Conservation (phyloP, 805 yeast species). For the Yarrowia yakushimensis region DNA sequence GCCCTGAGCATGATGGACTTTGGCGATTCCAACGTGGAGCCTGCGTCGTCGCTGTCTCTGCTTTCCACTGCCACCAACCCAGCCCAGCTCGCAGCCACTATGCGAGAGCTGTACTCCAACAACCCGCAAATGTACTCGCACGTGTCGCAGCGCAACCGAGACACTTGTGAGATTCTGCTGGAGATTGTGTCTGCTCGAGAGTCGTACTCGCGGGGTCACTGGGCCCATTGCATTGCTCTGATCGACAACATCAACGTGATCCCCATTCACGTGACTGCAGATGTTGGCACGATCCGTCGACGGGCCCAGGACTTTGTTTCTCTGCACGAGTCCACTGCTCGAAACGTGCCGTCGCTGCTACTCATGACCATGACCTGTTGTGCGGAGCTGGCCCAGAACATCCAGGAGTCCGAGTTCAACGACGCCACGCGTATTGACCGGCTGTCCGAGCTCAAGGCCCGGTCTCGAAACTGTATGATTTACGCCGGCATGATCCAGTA, state of each 20-base stretch:
- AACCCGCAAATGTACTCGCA: conserved; percentile 59
- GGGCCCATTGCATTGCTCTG: conserved; percentile 54
- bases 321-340: conserved; percentile 66
- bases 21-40: conserved; percentile 38
- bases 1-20: conserved; percentile 62
- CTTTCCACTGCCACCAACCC: conserved; percentile 39
- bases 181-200: conserved; percentile 67
- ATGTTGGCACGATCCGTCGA: conserved; percentile 55
- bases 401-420: conserved; percentile 41
- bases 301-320: conserved; percentile 65
- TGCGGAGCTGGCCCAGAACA: conserved; percentile 49
- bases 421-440: conserved; percentile 52
- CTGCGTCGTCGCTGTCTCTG: conserved; percentile 46
- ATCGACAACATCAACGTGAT: conserved; percentile 61
- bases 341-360: conserved; percentile 75
- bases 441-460: conserved; percentile 50
- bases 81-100: conserved; percentile 40
- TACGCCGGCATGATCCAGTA: conserved; percentile 94
- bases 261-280: conserved; percentile 50
- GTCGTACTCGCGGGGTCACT: conserved; percentile 51
- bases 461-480: conserved; percentile 85
- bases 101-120: conserved; percentile 44
- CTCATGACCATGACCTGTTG: conserved; percentile 78
- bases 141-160: conserved; percentile 53
- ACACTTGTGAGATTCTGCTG: conserved; percentile 62